Percentiles rank a stretch among this genome's conserved stretches.
Evolutionary conservation across 1,139 yeast genomes (phyloP).

Genomic region (Geotrichum cucujoidarum): DNA sequence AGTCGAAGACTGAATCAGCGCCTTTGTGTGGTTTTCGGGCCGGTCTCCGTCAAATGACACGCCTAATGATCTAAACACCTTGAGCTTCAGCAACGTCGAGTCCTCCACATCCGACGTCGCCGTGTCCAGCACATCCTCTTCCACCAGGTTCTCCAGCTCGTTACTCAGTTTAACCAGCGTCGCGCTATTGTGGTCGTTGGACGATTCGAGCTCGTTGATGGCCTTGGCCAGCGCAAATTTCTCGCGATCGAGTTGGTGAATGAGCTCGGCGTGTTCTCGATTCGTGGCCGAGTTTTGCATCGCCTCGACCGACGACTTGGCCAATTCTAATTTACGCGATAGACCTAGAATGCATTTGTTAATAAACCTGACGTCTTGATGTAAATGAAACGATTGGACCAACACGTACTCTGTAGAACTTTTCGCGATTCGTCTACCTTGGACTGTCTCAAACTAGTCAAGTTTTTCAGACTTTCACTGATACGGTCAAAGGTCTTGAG

Average conservation of each 20-base stretch:
- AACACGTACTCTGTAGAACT: conserved; percentile 27
- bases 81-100: conserved; percentile 38
- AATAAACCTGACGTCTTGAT: too few relatives aligned
- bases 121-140: conserved; percentile 32
- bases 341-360: conserved; percentile 23
- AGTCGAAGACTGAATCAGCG: conserved; percentile 50
- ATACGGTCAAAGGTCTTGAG: conserved; percentile 47
- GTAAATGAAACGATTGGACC: too few relatives aligned
- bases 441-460: conserved; percentile 32
- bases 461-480: conserved; percentile 39
- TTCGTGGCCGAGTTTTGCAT: conserved; percentile 34
- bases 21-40: conserved; percentile 37
- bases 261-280: conserved; percentile 29
- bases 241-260: conserved; percentile 43
- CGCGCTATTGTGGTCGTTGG: conserved; percentile 46
- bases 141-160: conserved; percentile 38
- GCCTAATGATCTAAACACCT: conserved; percentile 39
- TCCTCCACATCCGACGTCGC: conserved; percentile 34
- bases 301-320: conserved; percentile 31
- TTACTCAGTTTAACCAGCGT: conserved; percentile 43
- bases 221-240: conserved; percentile 54
- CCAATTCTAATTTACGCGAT: conserved; percentile 32
- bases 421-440: conserved; percentile 33
- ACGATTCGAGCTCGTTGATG: conserved; percentile 52
- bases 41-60: conserved; percentile 34